Base-by-base conservation (phyloP, 805 yeast genomes). In the Nakazawaea ernobii region DNA sequence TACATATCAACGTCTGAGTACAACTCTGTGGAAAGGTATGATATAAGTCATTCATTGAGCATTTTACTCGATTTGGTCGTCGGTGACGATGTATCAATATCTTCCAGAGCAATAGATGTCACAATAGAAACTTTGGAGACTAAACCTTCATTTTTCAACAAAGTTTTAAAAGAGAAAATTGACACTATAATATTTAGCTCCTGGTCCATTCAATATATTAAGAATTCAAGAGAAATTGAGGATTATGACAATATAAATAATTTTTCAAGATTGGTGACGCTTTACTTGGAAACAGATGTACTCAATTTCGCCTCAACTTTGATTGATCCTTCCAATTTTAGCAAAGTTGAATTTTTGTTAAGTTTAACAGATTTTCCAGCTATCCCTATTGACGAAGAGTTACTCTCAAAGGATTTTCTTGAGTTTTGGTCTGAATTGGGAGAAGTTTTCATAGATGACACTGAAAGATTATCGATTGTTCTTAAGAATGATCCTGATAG, bases 401-500 rank as follows among this genome's bases (percentile, higher is more conserved):
- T 63, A 13, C 67, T 82, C 7, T 77, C 83, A 0, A 69, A 64
- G 37, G 75, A 71, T 48, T 71, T 85, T 57, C 68, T 82, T 8
- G 76, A 78, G 32, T 83, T 86, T 57, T 86, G 95, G 95, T 71
- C 75, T 42, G 82, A 80, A 46, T 63, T 84, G 30, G 75, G 81
- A 6, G 89, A 83, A 48, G 66, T 73, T 1, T 78, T 75, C 52
- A 60, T 68, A 35, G 79, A 72, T 54, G 83, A 80, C 51, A 65
- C 64, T 32, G 77, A 73, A n/a, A 43, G 61, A 3, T 40, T 73
- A 4, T 36, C 55, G 3, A 45, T 57, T 0, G 48, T 67, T 1
- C 55, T 74, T 37, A 59, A 69, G 33, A 61, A 66, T 15, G 70
- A 68, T 41, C 65, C 65, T 13, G 56, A 58, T 0, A 55, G 49